Conservation (phyloP, 305 asterid species). For the Rubia tinctorum region DNA sequence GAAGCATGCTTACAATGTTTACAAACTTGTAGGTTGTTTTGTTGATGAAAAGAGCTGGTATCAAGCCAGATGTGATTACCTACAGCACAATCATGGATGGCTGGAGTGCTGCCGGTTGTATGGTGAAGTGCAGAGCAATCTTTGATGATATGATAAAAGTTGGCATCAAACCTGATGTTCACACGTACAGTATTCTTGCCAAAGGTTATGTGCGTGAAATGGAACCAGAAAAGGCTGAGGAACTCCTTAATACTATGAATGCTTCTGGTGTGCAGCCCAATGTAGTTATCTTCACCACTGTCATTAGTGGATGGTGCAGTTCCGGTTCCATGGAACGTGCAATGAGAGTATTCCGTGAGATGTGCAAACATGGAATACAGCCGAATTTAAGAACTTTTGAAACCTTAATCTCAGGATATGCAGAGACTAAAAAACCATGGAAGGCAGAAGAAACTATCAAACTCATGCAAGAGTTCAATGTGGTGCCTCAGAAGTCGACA, state of each 20-base stretch:
- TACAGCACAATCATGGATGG: conserved; percentile 79
- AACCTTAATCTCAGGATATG: conserved; percentile 62
- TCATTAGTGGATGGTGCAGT: conserved; percentile 73
- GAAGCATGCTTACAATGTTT: conserved; percentile 10
- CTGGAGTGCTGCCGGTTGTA: conserved; percentile 69
- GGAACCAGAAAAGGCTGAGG: conserved; percentile 73
- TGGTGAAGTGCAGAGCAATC: conserved; percentile 63
- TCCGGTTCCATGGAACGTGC: conserved; percentile 58
- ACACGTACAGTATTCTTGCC: conserved; percentile 64
- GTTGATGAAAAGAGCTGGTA: conserved; percentile 62
- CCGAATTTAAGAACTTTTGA: conserved; percentile 70
- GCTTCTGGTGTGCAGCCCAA: conserved; percentile 43
- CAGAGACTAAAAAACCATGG: conserved; percentile 58
- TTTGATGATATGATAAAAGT: conserved; percentile 63
- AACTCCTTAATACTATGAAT: conserved; percentile 44
- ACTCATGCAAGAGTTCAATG: conserved; percentile 44
- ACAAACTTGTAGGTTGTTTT: conserved; percentile 39
- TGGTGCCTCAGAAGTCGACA: conserved; percentile 56
- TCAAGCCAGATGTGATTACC: conserved; percentile 72
- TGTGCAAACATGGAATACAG: conserved; percentile 51
- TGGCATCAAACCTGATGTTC: conserved; percentile 59
- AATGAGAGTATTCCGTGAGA: conserved; percentile 46
- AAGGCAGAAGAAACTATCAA: conserved; percentile 53
- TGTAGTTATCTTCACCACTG: conserved; percentile 67
- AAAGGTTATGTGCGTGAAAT: conserved; percentile 65